Conservation (phyloP, 1,284 basidiomycete species). For the Rhizoctonia solani region DNA sequence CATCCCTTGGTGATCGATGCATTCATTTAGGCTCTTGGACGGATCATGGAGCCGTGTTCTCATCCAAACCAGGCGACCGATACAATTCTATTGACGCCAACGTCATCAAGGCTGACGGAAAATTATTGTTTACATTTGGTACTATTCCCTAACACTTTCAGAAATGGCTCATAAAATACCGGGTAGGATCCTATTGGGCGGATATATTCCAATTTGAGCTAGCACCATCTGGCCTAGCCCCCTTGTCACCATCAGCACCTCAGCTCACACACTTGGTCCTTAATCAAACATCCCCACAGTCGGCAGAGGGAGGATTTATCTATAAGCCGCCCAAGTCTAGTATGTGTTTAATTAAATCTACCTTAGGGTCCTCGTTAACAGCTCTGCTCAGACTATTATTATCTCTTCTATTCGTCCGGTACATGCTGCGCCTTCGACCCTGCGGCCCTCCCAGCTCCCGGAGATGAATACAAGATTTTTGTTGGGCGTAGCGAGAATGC, state of each 20-base stretch:
- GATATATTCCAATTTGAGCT: conserved; percentile 37
- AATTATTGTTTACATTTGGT: conserved; percentile 30
- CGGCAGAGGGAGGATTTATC: conserved; percentile 35
- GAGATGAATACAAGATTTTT: conserved; percentile 44
- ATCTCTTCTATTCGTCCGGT: conserved; percentile 35
- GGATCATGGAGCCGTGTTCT: conserved; percentile 46
- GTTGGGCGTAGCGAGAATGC: conserved; percentile 45
- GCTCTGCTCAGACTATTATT: conserved; percentile 10
- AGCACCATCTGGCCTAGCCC: conserved; percentile 34
- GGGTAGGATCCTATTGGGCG: conserved; percentile 35
- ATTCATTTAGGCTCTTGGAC: conserved; percentile 43
- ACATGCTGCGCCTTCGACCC: conserved; percentile 34
- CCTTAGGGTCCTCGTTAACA: neutral
- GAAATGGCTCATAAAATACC: too few species aligned
- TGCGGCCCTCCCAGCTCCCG: conserved; percentile 41
- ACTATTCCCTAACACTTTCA: too few species aligned
- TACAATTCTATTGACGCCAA: conserved; percentile 44
- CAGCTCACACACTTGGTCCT: conserved; percentile 29
- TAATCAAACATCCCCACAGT: conserved; percentile 36
- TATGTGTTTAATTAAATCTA: neutral
- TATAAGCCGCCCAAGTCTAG: conserved; percentile 28
- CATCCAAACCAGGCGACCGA: conserved; percentile 42
- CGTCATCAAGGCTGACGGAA: conserved; percentile 29
- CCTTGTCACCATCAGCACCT: conserved; percentile 21
- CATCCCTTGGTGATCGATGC: neutral